Conservation (phyloP, 768 basidiomycete genomes). For the Sporobolomyces pararoseus region DNA sequence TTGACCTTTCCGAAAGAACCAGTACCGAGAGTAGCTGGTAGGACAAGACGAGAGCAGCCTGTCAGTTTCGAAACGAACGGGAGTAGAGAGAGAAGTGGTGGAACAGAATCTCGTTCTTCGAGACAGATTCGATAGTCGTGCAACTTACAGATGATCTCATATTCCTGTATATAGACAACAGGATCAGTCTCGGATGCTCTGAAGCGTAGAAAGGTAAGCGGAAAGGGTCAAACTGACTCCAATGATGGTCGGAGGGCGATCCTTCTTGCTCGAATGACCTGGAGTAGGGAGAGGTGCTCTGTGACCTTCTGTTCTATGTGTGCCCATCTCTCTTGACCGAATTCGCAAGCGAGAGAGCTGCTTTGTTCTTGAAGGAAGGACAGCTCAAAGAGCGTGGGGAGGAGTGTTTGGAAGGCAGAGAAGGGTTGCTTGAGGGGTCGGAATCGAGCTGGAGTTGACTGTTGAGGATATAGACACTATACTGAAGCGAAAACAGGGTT, state of each 20-base stretch:
- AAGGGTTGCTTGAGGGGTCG: too few species aligned
- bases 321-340: neutral
- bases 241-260: conserved; percentile 17
- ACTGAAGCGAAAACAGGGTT: too few species aligned
- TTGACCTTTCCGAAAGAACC: conserved; percentile 99
- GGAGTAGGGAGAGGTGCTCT: conserved; percentile 37
- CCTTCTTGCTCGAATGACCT: neutral
- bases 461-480: too few species aligned
- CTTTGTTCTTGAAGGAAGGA: too few species aligned
- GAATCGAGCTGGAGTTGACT: too few species aligned
- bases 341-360: neutral
- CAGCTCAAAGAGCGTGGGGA: neutral
- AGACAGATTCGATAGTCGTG: too few species aligned
- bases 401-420: too few species aligned
- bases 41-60: conserved; percentile 14
- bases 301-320: conserved; percentile 11
- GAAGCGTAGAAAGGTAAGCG: neutral
- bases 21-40: conserved; percentile 72
- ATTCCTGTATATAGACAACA: conserved; percentile 21
- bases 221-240: conserved; percentile 16
- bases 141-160: conserved; percentile 38
- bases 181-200: neutral
- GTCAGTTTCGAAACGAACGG: conserved; percentile 19
- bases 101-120: neutral
- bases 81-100: too few species aligned